Percentiles rank a stretch among this genome's conserved stretches.
phyloP scores from a whole-genome alignment of 202 grass and related monocot species.

The Cymbopogon flexuosus region DNA sequence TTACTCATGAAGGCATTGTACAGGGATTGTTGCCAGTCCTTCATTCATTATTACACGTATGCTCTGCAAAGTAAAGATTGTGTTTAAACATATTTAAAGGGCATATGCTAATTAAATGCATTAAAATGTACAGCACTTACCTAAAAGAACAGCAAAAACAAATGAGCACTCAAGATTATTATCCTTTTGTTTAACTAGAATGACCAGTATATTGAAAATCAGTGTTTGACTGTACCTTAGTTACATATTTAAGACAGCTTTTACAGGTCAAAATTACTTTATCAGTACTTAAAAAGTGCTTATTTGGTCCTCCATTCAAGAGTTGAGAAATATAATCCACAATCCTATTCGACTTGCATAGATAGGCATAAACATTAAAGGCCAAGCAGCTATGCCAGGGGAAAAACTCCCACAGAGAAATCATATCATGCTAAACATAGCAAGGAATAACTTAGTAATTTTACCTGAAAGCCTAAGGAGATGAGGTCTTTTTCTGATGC shows the following conservation, averaged over 20 bases:
- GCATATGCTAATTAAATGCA: slow-evolving; percentile 18
- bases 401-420: slow-evolving; percentile 1
- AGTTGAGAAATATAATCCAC: neutral
- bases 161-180: neutral
- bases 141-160: neutral
- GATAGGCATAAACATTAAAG: slow-evolving; percentile 1
- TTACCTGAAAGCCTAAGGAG: slow-evolving; percentile 96
- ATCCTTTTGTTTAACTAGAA: neutral
- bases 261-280: neutral
- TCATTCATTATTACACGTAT: slow-evolving; percentile 98
- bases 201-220: neutral
- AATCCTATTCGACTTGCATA: neutral
- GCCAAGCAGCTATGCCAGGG: neutral
- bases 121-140: neutral
- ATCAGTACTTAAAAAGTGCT: neutral
- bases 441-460: slow-evolving; percentile 16
- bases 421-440: slow-evolving; percentile 19
- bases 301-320: neutral
- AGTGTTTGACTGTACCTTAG: neutral
- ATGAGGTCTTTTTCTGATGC: slow-evolving; percentile 85
- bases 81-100: slow-evolving; percentile 25
- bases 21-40: slow-evolving; percentile 79
- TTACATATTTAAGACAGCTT: slow-evolving; percentile 9
- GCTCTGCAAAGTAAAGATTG: slow-evolving; percentile 60
- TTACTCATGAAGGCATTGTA: slow-evolving; percentile 84